Evolutionary conservation across 2,329 filamentous ascomycete species (phyloP), one percentile per base, ranked within the genome.

Genomic region (Leptosphaerulina australis): DNA sequence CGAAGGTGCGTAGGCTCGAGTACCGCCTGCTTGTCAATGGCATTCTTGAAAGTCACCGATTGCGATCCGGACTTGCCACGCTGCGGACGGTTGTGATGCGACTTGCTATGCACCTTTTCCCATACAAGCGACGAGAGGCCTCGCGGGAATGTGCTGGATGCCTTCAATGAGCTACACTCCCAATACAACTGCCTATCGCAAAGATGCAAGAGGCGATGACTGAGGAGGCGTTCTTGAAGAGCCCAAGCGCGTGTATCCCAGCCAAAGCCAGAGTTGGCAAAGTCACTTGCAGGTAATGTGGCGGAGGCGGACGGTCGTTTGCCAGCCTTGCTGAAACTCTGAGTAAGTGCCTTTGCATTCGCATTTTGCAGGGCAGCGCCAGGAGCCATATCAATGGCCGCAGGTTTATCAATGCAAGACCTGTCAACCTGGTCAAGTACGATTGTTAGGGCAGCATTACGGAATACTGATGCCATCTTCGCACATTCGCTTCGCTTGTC

Each of bases 131-230:
- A 55, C 8, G 68, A 60, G 4, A 72, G 53, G 1, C 70, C 70
- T 8, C 50, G 60, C 4, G 70, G 70, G 55, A 72, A 71, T 4
- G 67, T 72, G 36, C 70, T 66, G 3, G 65, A 69, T 5, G 70
- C 70, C 48, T 72, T 73, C 45, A 72, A 67, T 7, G 59, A 53
- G 52, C 68, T 68, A 48, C 71, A 74, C 35, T 73, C 68, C 71
- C 71, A 74, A 56, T 72, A 70, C 52, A 71, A 55, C 39, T 74
- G 70, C 44, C 64, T 60, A 34, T 58, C 57, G 26, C 67, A 63
- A 9, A 71, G 51, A 24, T 70, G 64, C 12, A 74, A 58, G 47
- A 70, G 59, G 11, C 70, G 62, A 11, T 58, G 63, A 18, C 68
- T 69, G 12, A 74, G 70, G 0, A 73, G 62, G 8, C 69, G 65